Conservation (phyloP, 2,329 filamentous ascomycete species). For the Fusarium compactum region DNA sequence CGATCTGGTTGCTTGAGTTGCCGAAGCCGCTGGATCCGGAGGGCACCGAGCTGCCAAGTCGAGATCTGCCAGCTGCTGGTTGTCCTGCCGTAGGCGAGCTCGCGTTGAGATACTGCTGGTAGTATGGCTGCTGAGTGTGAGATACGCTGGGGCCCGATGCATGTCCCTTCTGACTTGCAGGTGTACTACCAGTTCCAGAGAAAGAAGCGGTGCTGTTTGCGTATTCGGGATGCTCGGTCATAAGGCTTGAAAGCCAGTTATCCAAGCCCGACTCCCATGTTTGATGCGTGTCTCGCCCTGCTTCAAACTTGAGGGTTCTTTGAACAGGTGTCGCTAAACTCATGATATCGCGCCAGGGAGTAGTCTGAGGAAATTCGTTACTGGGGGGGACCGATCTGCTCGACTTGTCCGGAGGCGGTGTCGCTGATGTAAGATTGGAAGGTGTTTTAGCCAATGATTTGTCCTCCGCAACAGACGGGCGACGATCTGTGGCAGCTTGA, state of each 20-base stretch:
- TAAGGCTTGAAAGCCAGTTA: conserved; percentile 64
- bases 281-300: conserved; percentile 78
- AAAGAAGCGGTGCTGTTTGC: conserved; percentile 53
- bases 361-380: conserved; percentile 51
- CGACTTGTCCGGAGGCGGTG: conserved; percentile 51
- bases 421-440: conserved; percentile 52
- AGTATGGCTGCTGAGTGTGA: conserved; percentile 61
- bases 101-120: conserved; percentile 68
- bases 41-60: conserved; percentile 54
- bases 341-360: conserved; percentile 82
- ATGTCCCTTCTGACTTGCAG: conserved; percentile 35
- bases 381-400: conserved; percentile 26
- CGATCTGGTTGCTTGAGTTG: conserved; percentile 72
- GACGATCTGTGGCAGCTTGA: conserved; percentile 43
- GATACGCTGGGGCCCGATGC: conserved; percentile 41
- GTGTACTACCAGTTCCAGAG: conserved; percentile 28
- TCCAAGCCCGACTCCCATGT: conserved; percentile 79
- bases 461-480: conserved; percentile 60
- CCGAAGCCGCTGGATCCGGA: conserved; percentile 61
- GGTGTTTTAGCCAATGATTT: conserved; percentile 55
- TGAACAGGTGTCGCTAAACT: conserved; percentile 73
- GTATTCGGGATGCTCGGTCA: conserved; percentile 62
- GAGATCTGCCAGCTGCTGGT: conserved; percentile 52
- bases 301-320: conserved; percentile 79
- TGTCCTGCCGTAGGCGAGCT: conserved; percentile 46